Conservation (phyloP, 2,329 filamentous ascomycete genomes). For the Penicillium sp. region DNA sequence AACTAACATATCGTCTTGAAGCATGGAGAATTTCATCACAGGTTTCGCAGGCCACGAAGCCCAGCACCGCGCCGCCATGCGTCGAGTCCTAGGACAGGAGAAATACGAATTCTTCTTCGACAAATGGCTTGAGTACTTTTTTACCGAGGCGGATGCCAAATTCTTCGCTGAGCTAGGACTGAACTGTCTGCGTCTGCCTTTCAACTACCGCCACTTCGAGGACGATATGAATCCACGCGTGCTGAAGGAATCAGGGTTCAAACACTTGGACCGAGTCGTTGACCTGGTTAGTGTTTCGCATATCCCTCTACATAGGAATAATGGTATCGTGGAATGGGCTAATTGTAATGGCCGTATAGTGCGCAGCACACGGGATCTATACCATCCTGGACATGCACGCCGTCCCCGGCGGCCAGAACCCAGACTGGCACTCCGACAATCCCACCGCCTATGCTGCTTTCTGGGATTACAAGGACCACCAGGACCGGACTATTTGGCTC, state of each 20-base stretch:
- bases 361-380: conserved; percentile 49
- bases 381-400: conserved; percentile 53
- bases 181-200: conserved; percentile 60
- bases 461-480: conserved; percentile 53
- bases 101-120: conserved; percentile 62
- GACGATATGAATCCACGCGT: conserved; percentile 49
- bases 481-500: conserved; percentile 51
- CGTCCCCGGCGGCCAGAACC: conserved; percentile 51
- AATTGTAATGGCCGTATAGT: conserved; percentile 22
- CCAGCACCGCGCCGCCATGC: conserved; percentile 55
- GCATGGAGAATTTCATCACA: conserved; percentile 63
- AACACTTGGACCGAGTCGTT: conserved; percentile 49
- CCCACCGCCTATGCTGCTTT: conserved; percentile 47
- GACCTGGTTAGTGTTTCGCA: conserved; percentile 33
- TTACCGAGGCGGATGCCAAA: conserved; percentile 57
- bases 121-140: conserved; percentile 57
- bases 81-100: conserved; percentile 53
- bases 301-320: too few species aligned
- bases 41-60: conserved; percentile 60
- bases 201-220: conserved; percentile 58
- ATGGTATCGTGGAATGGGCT: neutral
- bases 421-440: conserved; percentile 53
- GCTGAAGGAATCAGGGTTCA: conserved; percentile 47
- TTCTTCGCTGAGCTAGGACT: conserved; percentile 57
- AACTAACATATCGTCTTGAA: conserved; percentile 13